Evolutionary conservation across 1,139 yeast species (phyloP).

Genomic region (Sugiyamaella neomexicana): DNA sequence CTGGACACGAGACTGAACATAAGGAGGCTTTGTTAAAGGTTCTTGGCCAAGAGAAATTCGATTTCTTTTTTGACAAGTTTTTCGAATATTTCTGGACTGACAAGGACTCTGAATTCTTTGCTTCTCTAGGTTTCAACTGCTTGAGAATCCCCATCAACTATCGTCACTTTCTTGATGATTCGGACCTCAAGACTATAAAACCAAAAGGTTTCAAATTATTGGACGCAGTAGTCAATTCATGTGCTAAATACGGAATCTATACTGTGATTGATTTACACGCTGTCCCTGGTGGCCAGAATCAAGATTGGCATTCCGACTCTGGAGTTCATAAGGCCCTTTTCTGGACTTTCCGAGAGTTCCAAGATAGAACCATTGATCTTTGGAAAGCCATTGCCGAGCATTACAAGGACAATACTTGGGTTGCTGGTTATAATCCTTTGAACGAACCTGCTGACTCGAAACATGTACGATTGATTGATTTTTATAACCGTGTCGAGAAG

Average conservation of each 20-base stretch:
- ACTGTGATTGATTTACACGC: conserved; percentile 49
- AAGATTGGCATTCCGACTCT: conserved; percentile 51
- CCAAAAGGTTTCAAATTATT: conserved; percentile 47
- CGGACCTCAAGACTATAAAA: conserved; percentile 44
- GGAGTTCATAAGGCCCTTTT: conserved; percentile 47
- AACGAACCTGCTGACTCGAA: conserved; percentile 49
- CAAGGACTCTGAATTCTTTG: conserved; percentile 46
- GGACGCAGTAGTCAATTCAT: conserved; percentile 45
- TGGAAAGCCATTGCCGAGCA: conserved; percentile 47
- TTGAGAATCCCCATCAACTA: conserved; percentile 51
- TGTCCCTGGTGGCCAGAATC: conserved; percentile 51
- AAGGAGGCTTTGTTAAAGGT: conserved; percentile 42
- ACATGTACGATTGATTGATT: conserved; percentile 43
- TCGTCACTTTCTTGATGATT: conserved; percentile 49
- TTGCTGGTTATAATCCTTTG: conserved; percentile 52
- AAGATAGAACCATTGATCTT: conserved; percentile 46
- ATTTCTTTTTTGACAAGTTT: conserved; percentile 49
- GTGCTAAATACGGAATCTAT: conserved; percentile 44
- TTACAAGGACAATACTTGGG: conserved; percentile 47
- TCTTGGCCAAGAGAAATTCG: conserved; percentile 48
- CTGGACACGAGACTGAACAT: conserved; percentile 52
- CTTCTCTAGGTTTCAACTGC: conserved; percentile 47
- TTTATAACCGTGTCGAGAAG: conserved; percentile 42
- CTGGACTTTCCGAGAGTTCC: conserved; percentile 49
- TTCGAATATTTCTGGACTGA: conserved; percentile 53